Base-by-base conservation (phyloP, 495 filamentous ascomycete genomes). In the Aspergillus nidulans region DNA sequence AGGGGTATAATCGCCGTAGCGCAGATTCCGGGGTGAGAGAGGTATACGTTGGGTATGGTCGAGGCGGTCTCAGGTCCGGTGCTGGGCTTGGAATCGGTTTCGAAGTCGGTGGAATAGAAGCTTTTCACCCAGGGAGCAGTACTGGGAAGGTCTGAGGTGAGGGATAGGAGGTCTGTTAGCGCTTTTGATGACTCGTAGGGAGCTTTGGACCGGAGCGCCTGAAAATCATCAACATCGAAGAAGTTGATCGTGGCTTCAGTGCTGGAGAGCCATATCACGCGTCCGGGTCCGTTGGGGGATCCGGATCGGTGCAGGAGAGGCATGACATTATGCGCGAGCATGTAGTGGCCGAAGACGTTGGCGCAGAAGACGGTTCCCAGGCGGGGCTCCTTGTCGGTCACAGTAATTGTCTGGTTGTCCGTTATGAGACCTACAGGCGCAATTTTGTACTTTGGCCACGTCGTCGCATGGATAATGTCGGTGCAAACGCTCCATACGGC, bases 341-440 rank as follows among this genome's bases (percentile, higher is more conserved):
- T 73, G 67, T 98, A 97, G 70, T 97, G 94, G 0, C 95, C 94
- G 64, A 98, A 96, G 25, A 95, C 81, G 64, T 97, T 97, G 48
- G 91, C 84, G 67, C 85, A 87, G 69, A 97, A 98, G 6, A 97
- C 81, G 48, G 85, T 73, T 3, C 91, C 95, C 0, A 97, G 71
- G 1, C 74, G 70, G 1, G 83, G 81, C 52, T 87, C 82, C 21
- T 53, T 39, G 4, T 50, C 55, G 9, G 28, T 19, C 8, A 49
- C 24, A 2, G 21, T 23, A 0, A 44, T 42, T 8, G 65, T 71
- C 45, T 76, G 73, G 9, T 61, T 60, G 13, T 59, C 57, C 16
- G 69, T 84, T 57, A 82, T 60, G 34, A 77, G 75, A 13, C 91
- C 91, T 0, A 77, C 65, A 0, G 69, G 68, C 15, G 84, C 76